Conservation (phyloP, 2,329 filamentous ascomycete species). For the Elsinoe batatas region DNA sequence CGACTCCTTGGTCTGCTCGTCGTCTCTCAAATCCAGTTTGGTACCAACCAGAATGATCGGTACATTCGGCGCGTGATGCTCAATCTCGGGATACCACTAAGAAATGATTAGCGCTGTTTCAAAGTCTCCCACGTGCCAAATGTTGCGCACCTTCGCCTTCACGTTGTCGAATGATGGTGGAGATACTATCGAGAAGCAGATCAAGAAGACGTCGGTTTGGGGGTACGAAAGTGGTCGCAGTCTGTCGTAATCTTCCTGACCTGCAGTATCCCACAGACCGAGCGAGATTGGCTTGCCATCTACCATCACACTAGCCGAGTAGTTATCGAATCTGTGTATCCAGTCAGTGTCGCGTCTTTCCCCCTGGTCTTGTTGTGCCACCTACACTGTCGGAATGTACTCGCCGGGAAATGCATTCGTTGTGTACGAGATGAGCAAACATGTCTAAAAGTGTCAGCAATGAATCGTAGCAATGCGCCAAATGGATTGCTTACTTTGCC, state of each 20-base stretch:
- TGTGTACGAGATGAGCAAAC: slow-evolving; percentile 96
- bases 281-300: slow-evolving; percentile 96
- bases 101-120: neutral
- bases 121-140: neutral
- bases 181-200: slow-evolving; percentile 97
- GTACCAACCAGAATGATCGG: slow-evolving; percentile 96
- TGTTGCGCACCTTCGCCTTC: slow-evolving; percentile 71
- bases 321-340: slow-evolving; percentile 78
- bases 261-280: slow-evolving; percentile 95
- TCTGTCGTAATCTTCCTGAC: slow-evolving; percentile 96
- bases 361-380: neutral
- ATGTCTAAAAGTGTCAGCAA: slow-evolving; percentile 55
- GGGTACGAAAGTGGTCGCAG: slow-evolving; percentile 92
- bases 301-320: slow-evolving; percentile 97
- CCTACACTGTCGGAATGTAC: slow-evolving; percentile 96
- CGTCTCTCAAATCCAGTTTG: slow-evolving; percentile 90
- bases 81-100: slow-evolving; percentile 97
- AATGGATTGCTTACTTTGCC: slow-evolving; percentile 65
- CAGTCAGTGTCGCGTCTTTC: slow-evolving; percentile 15
- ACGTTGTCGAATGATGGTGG: slow-evolving; percentile 98
- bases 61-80: slow-evolving; percentile 89
- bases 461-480: slow-evolving; percentile 15
- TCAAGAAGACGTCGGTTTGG: slow-evolving; percentile 95
- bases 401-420: slow-evolving; percentile 99
- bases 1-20: slow-evolving; percentile 68